These are phyloP conservation scores for Lentinula aciculospora DNA, from an alignment of 768 basidiomycete genomes.

Conservation along the genomic window DNA sequence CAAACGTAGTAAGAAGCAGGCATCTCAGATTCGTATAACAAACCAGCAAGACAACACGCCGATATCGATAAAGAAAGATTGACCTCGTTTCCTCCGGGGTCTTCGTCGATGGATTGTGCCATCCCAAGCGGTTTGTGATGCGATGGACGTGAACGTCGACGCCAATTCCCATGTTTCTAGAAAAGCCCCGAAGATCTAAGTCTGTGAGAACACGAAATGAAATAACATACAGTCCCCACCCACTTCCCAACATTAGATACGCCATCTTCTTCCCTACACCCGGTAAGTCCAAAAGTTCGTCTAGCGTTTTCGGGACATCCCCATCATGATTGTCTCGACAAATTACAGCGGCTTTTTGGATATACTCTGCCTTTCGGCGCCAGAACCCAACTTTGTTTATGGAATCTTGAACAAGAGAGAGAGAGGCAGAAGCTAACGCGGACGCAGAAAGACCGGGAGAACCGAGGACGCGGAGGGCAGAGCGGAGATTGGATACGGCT, in stretches of 20 bases:
- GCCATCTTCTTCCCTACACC: conserved; percentile 99
- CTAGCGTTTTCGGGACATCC: conserved; percentile 86
- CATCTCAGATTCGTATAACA: too few species aligned
- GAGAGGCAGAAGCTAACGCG: conserved; percentile 60
- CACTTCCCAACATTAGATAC: conserved; percentile 75
- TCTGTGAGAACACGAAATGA: neutral
- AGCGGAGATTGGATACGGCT: conserved; percentile 70
- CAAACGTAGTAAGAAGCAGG: too few species aligned
- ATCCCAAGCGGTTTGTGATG: conserved; percentile 88
- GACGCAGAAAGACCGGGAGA: conserved; percentile 57
- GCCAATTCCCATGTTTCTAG: conserved; percentile 83
- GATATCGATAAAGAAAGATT: conserved; percentile 4
- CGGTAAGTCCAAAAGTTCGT: conserved; percentile 79
- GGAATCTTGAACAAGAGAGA: conserved; percentile 58
- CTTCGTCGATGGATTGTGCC: conserved; percentile 84
- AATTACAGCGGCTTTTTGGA: conserved; percentile 66
- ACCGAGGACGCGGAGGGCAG: conserved; percentile 55
- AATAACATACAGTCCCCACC: conserved; percentile 69
- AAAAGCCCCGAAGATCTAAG: too few species aligned
- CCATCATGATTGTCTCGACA: conserved; percentile 69
- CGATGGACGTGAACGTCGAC: conserved; percentile 96
- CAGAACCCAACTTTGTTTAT: conserved; percentile 93
- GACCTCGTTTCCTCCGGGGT: conserved; percentile 87
- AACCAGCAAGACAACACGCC: too few species aligned
- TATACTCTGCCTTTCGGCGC: conserved; percentile 81